Evolutionary conservation across 1,284 basidiomycete species (phyloP), one percentile per base, ranked within the genome.

Genomic region (Apiotrichum laibachii): DNA sequence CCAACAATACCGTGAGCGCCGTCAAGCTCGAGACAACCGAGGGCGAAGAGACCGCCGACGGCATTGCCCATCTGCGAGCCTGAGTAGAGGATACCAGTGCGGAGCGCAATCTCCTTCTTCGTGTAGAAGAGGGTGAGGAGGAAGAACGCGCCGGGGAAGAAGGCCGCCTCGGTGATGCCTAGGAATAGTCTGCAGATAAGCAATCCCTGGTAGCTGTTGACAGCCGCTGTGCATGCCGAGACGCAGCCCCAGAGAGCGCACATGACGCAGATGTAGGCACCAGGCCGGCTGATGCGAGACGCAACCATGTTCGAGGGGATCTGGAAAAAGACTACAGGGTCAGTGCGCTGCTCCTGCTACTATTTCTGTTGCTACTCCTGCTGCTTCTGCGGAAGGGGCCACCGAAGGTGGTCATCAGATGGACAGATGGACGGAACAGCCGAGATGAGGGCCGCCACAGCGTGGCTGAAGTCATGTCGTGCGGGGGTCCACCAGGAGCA

Each of bases 281-380:
- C 33, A 26, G 64, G 52, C 18, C 46, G 39, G 33, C 45, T 5
- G 18, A 40, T 26, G 11, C 53, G 53, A 9, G 55, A 47, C 8
- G 53, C 52, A 35, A 77, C 50, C 67, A 77, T 75, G 64, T 75
- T 76, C 34, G 67, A 69, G 12, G 71, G 71, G 34, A 76, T 57
- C 51, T 75, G 74, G 21, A 73, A 63, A 19, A 13, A 8, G 19
- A 44, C 43, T 44, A 19, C 5, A 5, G 19, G 13, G 70, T 65
- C 31, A 73, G 54, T 26, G 67, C 65, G 45, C 74, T 71, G 55
- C 26, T 7, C 3, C 26, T 31, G 3, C 26, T 31, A 7, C 4
- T 31, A 7, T 7, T 31, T 4, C 26, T 31, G 26, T n/a, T n/a
- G n/a, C 26, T 7, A 31, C 26, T 31, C 7, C 26, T 31, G 26